These are phyloP conservation scores for Raffaelea albimanens DNA, from an alignment of 2,329 filamentous ascomycete species.

Conservation along the genomic window DNA sequence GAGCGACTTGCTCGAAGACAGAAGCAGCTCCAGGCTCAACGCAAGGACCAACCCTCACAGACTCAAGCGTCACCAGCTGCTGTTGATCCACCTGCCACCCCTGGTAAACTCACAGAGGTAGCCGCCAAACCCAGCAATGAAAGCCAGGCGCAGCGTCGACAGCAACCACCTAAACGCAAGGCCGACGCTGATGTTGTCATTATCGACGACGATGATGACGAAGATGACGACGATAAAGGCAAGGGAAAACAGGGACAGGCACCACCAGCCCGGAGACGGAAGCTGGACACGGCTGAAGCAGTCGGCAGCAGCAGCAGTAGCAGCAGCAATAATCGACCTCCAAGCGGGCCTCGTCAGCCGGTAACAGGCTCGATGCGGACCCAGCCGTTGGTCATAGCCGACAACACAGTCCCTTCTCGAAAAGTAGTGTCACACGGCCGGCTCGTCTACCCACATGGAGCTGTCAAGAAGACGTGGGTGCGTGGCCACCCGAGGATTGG, in stretches of 20 bases:
- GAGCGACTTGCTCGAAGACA: slow-evolving; percentile 64
- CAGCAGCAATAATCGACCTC: not conserved
- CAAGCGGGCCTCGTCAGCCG: not conserved
- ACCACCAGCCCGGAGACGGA: not conserved
- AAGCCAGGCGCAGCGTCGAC: not conserved
- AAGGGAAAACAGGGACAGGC: too few relatives aligned
- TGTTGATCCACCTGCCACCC: too few relatives aligned
- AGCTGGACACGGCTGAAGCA: not conserved
- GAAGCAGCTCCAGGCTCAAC: slow-evolving; percentile 34
- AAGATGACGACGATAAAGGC: not conserved
- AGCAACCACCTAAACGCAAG: slow-evolving; percentile 4
- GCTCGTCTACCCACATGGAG: slow-evolving; percentile 45
- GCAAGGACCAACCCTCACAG: not conserved
- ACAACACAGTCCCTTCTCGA: not conserved
- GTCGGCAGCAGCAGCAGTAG: not conserved
- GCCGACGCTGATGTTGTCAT: slow-evolving; percentile 5
- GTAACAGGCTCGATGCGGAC: too few relatives aligned
- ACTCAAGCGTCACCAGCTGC: not conserved
- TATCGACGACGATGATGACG: not conserved
- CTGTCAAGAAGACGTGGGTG: slow-evolving; percentile 75
- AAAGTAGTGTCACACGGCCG: not conserved
- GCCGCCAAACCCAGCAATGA: not conserved
- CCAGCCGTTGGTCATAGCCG: too few relatives aligned
- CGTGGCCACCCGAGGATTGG: slow-evolving; percentile 47
- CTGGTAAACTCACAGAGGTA: too few relatives aligned